Percentiles rank a stretch among this genome's conserved stretches.
Conservation (phyloP, 495 filamentous ascomycete species). For the Parmelia sp. region DNA sequence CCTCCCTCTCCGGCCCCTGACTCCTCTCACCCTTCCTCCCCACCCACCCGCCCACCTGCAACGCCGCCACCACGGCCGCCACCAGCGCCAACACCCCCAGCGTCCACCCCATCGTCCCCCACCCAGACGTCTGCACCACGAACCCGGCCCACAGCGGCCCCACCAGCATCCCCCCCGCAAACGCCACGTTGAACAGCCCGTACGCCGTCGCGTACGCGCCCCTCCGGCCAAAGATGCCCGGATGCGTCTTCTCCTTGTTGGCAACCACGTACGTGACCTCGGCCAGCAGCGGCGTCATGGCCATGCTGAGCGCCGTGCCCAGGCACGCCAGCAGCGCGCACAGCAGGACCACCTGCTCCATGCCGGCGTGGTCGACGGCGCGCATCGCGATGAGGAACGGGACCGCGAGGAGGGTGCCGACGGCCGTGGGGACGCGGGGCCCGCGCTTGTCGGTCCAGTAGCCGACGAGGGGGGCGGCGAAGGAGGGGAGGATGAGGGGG, state of each 20-base stretch:
- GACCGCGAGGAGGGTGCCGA: slow-evolving; percentile 54
- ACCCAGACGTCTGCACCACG: slow-evolving; percentile 33
- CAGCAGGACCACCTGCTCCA: slow-evolving; percentile 59
- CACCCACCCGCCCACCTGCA: slow-evolving; percentile 22
- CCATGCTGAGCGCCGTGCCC: slow-evolving; percentile 51
- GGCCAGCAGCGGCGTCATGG: slow-evolving; percentile 60
- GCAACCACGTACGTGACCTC: slow-evolving; percentile 60
- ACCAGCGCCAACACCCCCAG: slow-evolving; percentile 28
- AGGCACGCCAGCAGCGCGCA: slow-evolving; percentile 61
- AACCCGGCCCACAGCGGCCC: slow-evolving; percentile 51
- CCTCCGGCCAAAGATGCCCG: slow-evolving; percentile 42
- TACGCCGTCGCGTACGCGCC: slow-evolving; percentile 56
- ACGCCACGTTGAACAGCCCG: slow-evolving; percentile 47
- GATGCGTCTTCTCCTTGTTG: slow-evolving; percentile 47
- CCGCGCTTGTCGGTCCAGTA: slow-evolving; percentile 50
- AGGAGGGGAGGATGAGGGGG: slow-evolving; percentile 52
- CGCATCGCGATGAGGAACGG: slow-evolving; percentile 61
- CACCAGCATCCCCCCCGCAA: slow-evolving; percentile 54
- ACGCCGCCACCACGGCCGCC: slow-evolving; percentile 9
- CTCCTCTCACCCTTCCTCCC: slow-evolving; percentile 11
- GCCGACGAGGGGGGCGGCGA: slow-evolving; percentile 55
- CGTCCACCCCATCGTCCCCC: slow-evolving; percentile 37
- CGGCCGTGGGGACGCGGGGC: slow-evolving; percentile 53
- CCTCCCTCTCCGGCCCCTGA: neutral
- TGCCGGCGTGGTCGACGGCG: slow-evolving; percentile 54